Evolutionary conservation across 1,139 yeast genomes (phyloP).

Genomic region (Debaryomyces sp.): DNA sequence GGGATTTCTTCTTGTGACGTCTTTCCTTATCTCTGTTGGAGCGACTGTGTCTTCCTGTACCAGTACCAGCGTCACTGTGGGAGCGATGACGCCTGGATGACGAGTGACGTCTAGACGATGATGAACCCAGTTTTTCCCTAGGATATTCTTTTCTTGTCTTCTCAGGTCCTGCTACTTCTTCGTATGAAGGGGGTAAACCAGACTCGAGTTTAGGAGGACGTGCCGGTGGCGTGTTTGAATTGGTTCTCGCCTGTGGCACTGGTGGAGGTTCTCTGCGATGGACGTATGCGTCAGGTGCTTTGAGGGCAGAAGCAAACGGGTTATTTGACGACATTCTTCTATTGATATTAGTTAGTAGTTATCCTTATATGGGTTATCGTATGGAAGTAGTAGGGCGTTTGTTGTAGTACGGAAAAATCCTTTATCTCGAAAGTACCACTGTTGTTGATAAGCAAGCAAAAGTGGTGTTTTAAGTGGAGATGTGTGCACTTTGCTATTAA

Average conservation of each 20-base stretch:
- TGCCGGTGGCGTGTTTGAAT: slow-evolving; percentile 26
- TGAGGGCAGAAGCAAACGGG: slow-evolving; percentile 56
- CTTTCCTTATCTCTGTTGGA: slow-evolving; percentile 14
- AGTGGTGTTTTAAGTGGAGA: slow-evolving; percentile 2
- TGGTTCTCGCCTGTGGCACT: slow-evolving; percentile 19
- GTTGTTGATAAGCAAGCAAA: slow-evolving; percentile 1
- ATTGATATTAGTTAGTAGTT: slow-evolving; percentile 28
- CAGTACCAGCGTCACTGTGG: slow-evolving; percentile 17
- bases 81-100: slow-evolving; percentile 22
- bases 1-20: slow-evolving; percentile 31
- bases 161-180: slow-evolving; percentile 64
- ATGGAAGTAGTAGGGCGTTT: background rate
- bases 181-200: slow-evolving; percentile 60
- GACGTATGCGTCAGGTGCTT: slow-evolving; percentile 38
- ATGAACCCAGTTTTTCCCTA: slow-evolving; percentile 43
- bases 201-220: slow-evolving; percentile 34
- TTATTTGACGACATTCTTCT: slow-evolving; percentile 55
- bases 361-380: background rate
- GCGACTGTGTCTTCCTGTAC: slow-evolving; percentile 9
- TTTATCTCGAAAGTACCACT: background rate
- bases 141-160: slow-evolving; percentile 48
- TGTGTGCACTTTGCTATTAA: slow-evolving; percentile 2
- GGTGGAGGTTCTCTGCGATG: slow-evolving; percentile 41
- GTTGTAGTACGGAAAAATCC: background rate
- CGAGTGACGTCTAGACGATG: slow-evolving; percentile 23